Base-by-base conservation (phyloP, 768 basidiomycete genomes). In the Exsudoporus frostii region DNA sequence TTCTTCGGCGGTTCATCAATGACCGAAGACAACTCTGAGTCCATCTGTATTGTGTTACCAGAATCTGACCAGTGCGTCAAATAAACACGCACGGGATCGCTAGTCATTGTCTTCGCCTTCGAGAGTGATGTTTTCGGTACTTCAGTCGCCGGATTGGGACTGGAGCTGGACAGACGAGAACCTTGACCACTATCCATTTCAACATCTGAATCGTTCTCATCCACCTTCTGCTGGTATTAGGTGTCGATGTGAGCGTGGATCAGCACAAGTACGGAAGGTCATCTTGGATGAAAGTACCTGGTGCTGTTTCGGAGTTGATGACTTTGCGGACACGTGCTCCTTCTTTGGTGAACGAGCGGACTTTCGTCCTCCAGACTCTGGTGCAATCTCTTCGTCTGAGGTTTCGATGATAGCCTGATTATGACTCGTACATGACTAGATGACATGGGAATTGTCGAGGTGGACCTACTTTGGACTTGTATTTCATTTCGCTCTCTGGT, bases 21-120 rank as follows among this genome's bases (percentile, higher is more conserved):
- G 15, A 87, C 73, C 7, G 78, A 78, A 6, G 85, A 84, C 29
- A 85, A 60, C 50, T 85, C 84, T 5, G 84, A 81, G 24, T 60
- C 63, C 55, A 58, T 55, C 66, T 67, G 30, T 29, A 32, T 19
- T 7, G n/a, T 33, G 33, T 59, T 13, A 58, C 29, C 29, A 39
- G 27, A 29, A 57, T 77, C 72, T 63, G 64, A 27, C 19, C 9
- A 7, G n/a, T 5, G 4, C 13, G 17, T 5, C n/a, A 45, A 27
- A 27, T 13, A 46, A 48, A 37, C 20, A 58, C 68, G 15, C 17
- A 70, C 69, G 9, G 49, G 64, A 46, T 61, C 64, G 27, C n/a
- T n/a, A 11, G 17, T 13, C 25, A 19, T 27, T 24, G 53, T 48
- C 39, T 55, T 53, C 19, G 51, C 46, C 20, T 55, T 58, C 25